phyloP scores from a whole-genome alignment of 2,329 filamentous ascomycete genomes.

The Allantophomopsis lycopodina region DNA sequence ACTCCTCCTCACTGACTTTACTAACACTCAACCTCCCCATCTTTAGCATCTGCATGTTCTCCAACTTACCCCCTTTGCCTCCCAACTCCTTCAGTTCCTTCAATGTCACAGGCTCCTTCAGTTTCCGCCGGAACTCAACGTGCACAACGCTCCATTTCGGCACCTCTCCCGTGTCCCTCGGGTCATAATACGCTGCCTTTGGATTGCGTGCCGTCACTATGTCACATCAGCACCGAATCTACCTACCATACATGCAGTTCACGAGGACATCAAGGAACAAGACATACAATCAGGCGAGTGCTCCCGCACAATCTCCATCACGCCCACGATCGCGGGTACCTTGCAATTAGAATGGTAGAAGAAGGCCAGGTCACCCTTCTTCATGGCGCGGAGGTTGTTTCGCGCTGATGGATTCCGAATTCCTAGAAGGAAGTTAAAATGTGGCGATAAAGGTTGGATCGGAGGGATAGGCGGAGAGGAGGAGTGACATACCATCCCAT shows the following conservation, averaged over 20 bases:
- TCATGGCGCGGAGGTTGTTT: slow-evolving; percentile 88
- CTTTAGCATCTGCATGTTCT: slow-evolving; percentile 72
- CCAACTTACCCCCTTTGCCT: slow-evolving; percentile 40
- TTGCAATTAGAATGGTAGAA: slow-evolving; percentile 97
- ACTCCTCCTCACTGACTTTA: slow-evolving; percentile 49
- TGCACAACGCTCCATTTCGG: slow-evolving; percentile 84
- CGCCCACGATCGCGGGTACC: slow-evolving; percentile 71
- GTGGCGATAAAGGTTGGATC: background rate
- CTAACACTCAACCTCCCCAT: slow-evolving; percentile 74
- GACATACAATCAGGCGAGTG: slow-evolving; percentile 62
- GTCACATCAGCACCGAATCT: too few relatives aligned
- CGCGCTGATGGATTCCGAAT: slow-evolving; percentile 35
- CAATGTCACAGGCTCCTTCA: slow-evolving; percentile 55
- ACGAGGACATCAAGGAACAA: background rate
- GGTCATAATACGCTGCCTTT: slow-evolving; percentile 70
- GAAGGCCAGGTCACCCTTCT: slow-evolving; percentile 80
- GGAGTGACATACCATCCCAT: slow-evolving; percentile 65
- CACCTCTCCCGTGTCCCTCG: slow-evolving; percentile 52
- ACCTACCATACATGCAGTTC: too few relatives aligned
- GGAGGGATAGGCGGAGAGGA: background rate
- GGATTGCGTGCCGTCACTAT: slow-evolving; percentile 58
- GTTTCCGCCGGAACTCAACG: slow-evolving; percentile 77
- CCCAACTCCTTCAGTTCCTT: slow-evolving; percentile 56
- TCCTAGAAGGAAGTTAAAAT: too few relatives aligned
- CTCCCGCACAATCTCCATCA: slow-evolving; percentile 81